These are phyloP conservation scores for Aspergillus japonicus DNA, from an alignment of 2,329 filamentous ascomycete genomes.

Conservation along the genomic window DNA sequence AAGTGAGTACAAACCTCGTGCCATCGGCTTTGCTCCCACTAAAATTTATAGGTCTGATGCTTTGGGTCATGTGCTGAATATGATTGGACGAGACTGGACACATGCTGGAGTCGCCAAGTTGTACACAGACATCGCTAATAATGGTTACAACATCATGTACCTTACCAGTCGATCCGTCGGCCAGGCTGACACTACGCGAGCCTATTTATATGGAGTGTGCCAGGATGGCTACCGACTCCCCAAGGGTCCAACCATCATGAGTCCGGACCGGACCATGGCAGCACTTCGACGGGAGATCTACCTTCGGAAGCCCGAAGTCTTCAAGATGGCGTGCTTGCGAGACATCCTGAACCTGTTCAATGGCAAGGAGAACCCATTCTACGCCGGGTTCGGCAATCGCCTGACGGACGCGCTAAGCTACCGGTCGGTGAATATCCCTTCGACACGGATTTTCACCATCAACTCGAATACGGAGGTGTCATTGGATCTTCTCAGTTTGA, in stretches of 20 bases:
- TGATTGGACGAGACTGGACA: constrained; percentile 97
- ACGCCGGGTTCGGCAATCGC: constrained; percentile 94
- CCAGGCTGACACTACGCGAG: constrained; percentile 83
- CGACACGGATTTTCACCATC: constrained; percentile 95
- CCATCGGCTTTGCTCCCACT: not conserved
- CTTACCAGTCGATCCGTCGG: constrained; percentile 91
- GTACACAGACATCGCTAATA: constrained; percentile 90
- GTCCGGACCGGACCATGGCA: constrained; percentile 90
- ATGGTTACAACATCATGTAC: constrained; percentile 99
- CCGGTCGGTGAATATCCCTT: constrained; percentile 90
- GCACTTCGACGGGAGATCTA: constrained; percentile 91
- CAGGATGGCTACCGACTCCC: constrained; percentile 87
- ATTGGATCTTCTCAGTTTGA: constrained; percentile 82
- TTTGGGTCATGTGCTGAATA: constrained; percentile 88
- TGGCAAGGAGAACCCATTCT: constrained; percentile 77
- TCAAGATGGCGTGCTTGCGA: constrained; percentile 97
- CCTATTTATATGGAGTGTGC: constrained; percentile 83
- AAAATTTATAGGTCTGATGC: constrained; percentile 66
- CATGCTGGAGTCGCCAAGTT: constrained; percentile 95
- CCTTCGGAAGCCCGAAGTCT: constrained; percentile 92
- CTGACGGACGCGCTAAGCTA: constrained; percentile 96
- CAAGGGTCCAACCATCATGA: constrained; percentile 89
- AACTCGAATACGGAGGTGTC: constrained; percentile 97
- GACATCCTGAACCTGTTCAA: constrained; percentile 90
- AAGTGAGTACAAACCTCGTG: constrained; percentile 55